Evolutionary conservation across 1,284 basidiomycete species (phyloP).

Genomic region (Erythrobasidium hasegawianum): DNA sequence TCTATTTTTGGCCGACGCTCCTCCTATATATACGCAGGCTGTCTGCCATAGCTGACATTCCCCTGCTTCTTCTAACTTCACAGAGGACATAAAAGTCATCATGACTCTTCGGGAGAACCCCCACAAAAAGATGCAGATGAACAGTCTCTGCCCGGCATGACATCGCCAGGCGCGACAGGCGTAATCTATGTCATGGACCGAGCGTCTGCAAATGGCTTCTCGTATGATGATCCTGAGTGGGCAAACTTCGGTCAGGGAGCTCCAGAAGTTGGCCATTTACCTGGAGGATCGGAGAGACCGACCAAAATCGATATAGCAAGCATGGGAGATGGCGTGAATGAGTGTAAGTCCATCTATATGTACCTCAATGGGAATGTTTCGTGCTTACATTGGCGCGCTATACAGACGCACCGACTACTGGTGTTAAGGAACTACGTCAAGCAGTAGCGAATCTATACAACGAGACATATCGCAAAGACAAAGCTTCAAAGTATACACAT

Average conservation of each 20-base stretch:
- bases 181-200: conserved; percentile 35
- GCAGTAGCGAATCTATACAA: conserved; percentile 88
- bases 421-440: conserved; percentile 65
- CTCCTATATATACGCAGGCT: too few species aligned
- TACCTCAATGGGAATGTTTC: too few species aligned
- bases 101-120: neutral
- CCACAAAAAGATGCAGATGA: neutral
- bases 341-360: conserved; percentile 48
- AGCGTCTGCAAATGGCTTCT: conserved; percentile 32
- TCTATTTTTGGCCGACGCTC: too few species aligned
- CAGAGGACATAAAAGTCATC: too few species aligned
- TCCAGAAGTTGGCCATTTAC: conserved; percentile 77
- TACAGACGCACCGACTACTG: conserved; percentile 71
- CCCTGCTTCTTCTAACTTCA: too few species aligned
- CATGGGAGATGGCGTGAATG: conserved; percentile 59
- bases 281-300: conserved; percentile 66
- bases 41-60: too few species aligned
- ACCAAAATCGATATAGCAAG: conserved; percentile 58
- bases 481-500: conserved; percentile 74
- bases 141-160: conserved; percentile 9
- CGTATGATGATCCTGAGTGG: conserved; percentile 16
- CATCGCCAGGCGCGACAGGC: conserved; percentile 25
- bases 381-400: too few species aligned
- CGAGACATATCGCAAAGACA: conserved; percentile 73
- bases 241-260: conserved; percentile 54